Conservation (phyloP, 2,329 filamentous ascomycete genomes). For the Pseudogymnoascus sp. region DNA sequence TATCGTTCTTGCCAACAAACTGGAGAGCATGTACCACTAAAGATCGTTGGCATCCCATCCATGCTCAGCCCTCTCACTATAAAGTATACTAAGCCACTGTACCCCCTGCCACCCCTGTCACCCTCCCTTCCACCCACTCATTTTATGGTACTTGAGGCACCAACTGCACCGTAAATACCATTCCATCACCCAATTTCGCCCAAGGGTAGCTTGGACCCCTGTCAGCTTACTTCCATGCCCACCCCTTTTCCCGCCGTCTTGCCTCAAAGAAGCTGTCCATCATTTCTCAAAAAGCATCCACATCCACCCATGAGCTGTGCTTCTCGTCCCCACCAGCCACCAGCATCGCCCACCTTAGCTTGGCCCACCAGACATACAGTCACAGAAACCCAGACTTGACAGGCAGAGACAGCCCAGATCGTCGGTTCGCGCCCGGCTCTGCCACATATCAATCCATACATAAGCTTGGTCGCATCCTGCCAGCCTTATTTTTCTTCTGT, state of each 20-base stretch:
- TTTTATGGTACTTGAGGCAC: not conserved
- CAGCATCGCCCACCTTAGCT: not conserved
- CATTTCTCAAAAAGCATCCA: not conserved
- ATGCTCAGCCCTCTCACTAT: not conserved
- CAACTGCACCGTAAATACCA: not conserved
- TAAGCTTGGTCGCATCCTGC: not conserved
- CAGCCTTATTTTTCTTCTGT: not conserved
- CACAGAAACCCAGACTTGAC: conserved; percentile 1
- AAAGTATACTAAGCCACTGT: not conserved
- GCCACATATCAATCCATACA: conserved; percentile 1
- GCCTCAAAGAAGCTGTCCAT: not conserved
- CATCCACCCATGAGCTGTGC: not conserved
- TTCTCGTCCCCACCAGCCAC: not conserved
- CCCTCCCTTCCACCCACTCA: not conserved
- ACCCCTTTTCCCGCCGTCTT: not conserved
- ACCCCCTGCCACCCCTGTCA: not conserved
- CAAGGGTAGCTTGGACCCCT: conserved; percentile 6
- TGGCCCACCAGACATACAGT: not conserved
- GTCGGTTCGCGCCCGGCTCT: not conserved
- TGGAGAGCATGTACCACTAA: not conserved
- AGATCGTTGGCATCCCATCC: not conserved
- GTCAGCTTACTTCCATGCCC: not conserved
- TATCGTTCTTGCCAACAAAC: not conserved
- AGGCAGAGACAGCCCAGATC: not conserved
- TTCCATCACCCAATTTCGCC: not conserved